Evolutionary conservation across 1,284 basidiomycete genomes (phyloP), one percentile per base, ranked within the genome.

Genomic region (Ustilago loliicola): DNA sequence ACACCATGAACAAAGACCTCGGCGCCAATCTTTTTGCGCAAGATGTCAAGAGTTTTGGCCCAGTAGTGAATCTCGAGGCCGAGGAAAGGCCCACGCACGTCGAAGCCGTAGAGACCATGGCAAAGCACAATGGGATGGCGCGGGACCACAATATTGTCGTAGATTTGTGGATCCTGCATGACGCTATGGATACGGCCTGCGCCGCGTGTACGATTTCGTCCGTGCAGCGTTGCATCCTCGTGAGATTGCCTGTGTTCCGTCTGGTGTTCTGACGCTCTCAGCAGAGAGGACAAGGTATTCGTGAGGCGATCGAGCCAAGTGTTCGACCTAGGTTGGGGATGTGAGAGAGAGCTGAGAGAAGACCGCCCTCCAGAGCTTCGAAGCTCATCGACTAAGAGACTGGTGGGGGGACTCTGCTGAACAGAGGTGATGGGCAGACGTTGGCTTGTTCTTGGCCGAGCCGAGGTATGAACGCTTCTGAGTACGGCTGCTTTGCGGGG

Each of bases 1-100:
- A 98, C 97, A 1, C 93, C 92, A 3, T 95, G 95, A n/a, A 98
- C 93, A 59, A 98, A 91, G 19, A 99, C 95, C 73, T 98, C 94
- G 25, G 93, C 95, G 8, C 94, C 94, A 23, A 98, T 89, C 79
- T 90, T 93, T 69, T 93, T 90, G 61, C 93, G 90, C 15, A 99
- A 89, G 9, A 97, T 91, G 50, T 91, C 91, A 48, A 98, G 89
- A 6, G 98, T 92, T 66, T 93, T 93, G 0, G 92, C 91, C 97
- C 97, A 99, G 86, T 99, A 99, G 79, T 98, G 95, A 85, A 95
- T 91, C 72, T 94, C 85, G 32, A 85, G 74, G 0, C 86, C 86
- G 38, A 96, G 90, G 62, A 93, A 89, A 0, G 93, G 91, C 25
- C 94, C 91, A 77, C 93, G 89, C 48, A 94, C 91, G 83, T 96